Conservation (phyloP, 192 early-diverging fungal species). For the Podila verticillata region DNA sequence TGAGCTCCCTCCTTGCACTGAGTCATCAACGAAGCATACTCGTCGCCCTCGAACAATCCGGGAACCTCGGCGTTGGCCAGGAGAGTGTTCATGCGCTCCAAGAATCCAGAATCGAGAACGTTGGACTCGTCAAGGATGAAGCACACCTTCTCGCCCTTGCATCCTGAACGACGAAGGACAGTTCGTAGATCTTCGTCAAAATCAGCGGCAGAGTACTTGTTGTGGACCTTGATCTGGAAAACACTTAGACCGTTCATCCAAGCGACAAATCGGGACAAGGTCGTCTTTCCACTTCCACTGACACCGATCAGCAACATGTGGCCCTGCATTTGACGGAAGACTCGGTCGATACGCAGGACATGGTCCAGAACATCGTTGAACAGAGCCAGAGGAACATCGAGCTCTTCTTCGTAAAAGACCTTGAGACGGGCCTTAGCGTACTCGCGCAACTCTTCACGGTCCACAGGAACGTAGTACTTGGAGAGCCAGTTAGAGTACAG, state of each 20-base stretch:
- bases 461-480: conserved; percentile 91
- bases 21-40: conserved; percentile 93
- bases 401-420: conserved; percentile 99
- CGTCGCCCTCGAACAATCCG: conserved; percentile 99
- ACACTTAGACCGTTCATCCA: conserved; percentile 99
- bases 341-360: conserved; percentile 96
- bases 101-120: conserved; percentile 94
- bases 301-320: conserved; percentile 98
- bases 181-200: conserved; percentile 97
- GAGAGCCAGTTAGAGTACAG: conserved; percentile 98
- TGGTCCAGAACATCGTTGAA: conserved; percentile 99
- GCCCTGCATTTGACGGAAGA: conserved; percentile 97
- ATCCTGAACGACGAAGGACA: conserved; percentile 91
- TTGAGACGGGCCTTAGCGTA: conserved; percentile 94
- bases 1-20: conserved; percentile 94
- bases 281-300: conserved; percentile 97
- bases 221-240: conserved; percentile 98
- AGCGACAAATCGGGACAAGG: conserved; percentile 97
- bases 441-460: conserved; percentile 89
- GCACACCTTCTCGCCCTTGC: conserved; percentile 97
- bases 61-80: conserved; percentile 99
- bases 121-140: conserved; percentile 99
- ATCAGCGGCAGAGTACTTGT: conserved; percentile 93
- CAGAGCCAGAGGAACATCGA: conserved; percentile 90
- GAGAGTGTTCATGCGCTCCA: conserved; percentile 99